Conservation (phyloP, 129 eudicot genomes). For the Flaveria sonorensis region DNA sequence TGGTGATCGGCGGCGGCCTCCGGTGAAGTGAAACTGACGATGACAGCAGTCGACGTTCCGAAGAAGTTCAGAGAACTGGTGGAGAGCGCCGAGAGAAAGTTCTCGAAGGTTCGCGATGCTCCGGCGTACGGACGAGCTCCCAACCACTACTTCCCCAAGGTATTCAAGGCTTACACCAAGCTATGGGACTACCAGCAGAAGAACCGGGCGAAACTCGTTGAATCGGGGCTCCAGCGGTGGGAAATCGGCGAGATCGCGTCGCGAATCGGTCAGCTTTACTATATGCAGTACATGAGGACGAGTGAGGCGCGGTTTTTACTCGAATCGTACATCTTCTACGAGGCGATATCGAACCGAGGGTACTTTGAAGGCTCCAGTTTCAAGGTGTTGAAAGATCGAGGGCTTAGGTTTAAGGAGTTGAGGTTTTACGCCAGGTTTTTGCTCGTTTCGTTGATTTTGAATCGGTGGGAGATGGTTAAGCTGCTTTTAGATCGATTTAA, state of each 20-base stretch:
- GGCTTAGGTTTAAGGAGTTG: conserved; percentile 90
- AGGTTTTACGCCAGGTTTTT: conserved; percentile 97
- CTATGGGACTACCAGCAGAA: conserved; percentile 87
- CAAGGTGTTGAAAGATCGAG: conserved; percentile 52
- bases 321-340: conserved; percentile 84
- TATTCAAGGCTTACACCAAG: conserved; percentile 79
- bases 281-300: conserved; percentile 85
- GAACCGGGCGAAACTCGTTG: conserved; percentile 61
- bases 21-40: too few species aligned
- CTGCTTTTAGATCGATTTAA: conserved; percentile 63
- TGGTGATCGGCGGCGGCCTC: too few species aligned
- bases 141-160: conserved; percentile 68
- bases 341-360: conserved; percentile 65
- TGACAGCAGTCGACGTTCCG: conserved; percentile 44
- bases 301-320: conserved; percentile 84
- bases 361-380: conserved; percentile 59
- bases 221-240: conserved; percentile 82
- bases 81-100: conserved; percentile 73
- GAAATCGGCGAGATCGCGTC: conserved; percentile 99
- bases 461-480: conserved; percentile 69
- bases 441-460: conserved; percentile 78
- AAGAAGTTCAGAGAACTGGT: conserved; percentile 57
- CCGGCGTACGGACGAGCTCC: conserved; percentile 58
- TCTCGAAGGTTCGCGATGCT: conserved; percentile 74
- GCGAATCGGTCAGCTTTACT: conserved; percentile 89